phyloP scores from a whole-genome alignment of 1,139 yeast species.

The Hemisphaericaspora subhashii region DNA sequence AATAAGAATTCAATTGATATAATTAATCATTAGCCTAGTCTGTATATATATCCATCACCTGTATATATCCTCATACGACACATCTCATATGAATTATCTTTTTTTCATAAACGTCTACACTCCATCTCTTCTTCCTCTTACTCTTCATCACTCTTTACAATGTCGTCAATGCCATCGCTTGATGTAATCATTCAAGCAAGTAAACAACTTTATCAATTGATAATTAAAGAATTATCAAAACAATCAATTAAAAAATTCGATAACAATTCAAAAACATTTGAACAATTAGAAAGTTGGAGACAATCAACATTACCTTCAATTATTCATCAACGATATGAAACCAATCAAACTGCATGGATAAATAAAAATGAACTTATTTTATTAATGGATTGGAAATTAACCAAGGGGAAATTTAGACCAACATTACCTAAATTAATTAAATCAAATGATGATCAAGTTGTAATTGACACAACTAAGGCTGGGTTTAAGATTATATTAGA shows the following conservation, averaged over 20 bases:
- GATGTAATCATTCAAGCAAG: constrained; percentile 12
- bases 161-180: neutral
- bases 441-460: constrained; percentile 31
- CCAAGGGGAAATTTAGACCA: constrained; percentile 50
- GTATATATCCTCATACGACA: neutral
- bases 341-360: constrained; percentile 26
- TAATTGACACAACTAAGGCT: constrained; percentile 26
- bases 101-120: too few species aligned
- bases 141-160: neutral
- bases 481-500: constrained; percentile 30
- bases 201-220: constrained; percentile 10
- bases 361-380: constrained; percentile 37
- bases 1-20: constrained; percentile 3
- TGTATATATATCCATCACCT: neutral
- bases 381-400: constrained; percentile 52
- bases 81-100: too few species aligned
- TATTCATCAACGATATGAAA: constrained; percentile 20
- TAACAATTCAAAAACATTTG: constrained; percentile 26
- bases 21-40: neutral
- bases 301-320: constrained; percentile 25
- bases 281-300: constrained; percentile 40
- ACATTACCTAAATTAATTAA: constrained; percentile 41
- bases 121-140: too few species aligned
- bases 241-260: constrained; percentile 19
- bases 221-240: constrained; percentile 16